Conservation (phyloP, 208 protist genomes). For the Porcisia deanei region DNA sequence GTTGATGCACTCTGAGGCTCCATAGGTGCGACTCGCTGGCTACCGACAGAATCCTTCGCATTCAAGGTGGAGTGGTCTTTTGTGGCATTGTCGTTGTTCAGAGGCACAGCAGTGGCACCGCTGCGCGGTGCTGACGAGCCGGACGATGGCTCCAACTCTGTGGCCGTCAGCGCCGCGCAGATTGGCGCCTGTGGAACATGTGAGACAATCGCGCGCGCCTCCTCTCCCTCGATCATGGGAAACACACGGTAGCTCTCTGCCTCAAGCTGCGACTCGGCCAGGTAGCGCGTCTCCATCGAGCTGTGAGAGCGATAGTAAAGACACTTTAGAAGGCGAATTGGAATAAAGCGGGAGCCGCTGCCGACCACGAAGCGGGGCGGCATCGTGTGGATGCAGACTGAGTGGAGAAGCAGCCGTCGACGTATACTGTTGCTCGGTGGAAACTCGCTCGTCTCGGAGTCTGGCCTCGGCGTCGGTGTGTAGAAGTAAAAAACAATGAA, state of each 20-base stretch:
- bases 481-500: constrained; percentile 71
- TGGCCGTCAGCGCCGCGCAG: constrained; percentile 20
- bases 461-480: constrained; percentile 33
- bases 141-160: neutral
- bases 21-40: too few relatives aligned
- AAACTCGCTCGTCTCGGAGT: constrained; percentile 13
- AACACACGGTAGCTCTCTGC: constrained; percentile 78
- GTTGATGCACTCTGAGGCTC: neutral
- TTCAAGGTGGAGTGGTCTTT: neutral
- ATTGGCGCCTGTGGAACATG: constrained; percentile 15
- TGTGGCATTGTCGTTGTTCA: neutral
- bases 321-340: constrained; percentile 53
- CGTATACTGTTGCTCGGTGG: constrained; percentile 53
- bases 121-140: neutral
- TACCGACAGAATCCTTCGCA: neutral
- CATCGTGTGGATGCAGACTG: constrained; percentile 37
- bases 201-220: constrained; percentile 21
- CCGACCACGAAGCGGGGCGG: constrained; percentile 43
- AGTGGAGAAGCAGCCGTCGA: constrained; percentile 57
- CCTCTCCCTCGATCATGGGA: constrained; percentile 44
- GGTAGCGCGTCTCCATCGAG: constrained; percentile 40
- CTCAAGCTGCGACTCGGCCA: constrained; percentile 57
- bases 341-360: constrained; percentile 59
- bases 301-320: constrained; percentile 67
- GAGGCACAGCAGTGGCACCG: neutral